These are phyloP conservation scores for Dacryopinax primogenitus DNA, from an alignment of 768 basidiomycete genomes.

Conservation along the genomic window DNA sequence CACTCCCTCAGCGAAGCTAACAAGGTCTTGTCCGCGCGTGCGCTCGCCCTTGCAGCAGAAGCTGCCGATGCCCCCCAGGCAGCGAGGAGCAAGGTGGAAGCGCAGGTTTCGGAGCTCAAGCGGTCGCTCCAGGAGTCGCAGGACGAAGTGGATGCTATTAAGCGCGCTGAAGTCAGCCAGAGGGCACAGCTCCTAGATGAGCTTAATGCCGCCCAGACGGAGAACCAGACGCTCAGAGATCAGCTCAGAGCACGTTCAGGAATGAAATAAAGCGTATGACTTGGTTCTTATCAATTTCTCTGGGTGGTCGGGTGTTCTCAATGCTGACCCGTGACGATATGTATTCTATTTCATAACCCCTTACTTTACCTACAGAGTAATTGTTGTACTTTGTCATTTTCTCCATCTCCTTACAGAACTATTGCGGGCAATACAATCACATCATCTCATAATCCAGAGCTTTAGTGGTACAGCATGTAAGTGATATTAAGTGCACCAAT, in stretches of 20 bases:
- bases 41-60: constrained; percentile 58
- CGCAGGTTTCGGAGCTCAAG: constrained; percentile 47
- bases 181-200: constrained; percentile 77
- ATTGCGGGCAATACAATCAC: constrained; percentile 10
- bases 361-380: not conserved
- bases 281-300: not conserved
- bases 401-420: not conserved
- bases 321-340: too few relatives aligned
- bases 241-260: constrained; percentile 42
- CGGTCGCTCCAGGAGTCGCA: constrained; percentile 49
- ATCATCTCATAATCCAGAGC: too few relatives aligned
- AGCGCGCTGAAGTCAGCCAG: constrained; percentile 62
- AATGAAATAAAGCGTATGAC: constrained; percentile 6
- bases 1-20: constrained; percentile 68
- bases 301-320: not conserved
- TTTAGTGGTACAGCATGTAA: not conserved
- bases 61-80: constrained; percentile 45
- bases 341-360: not conserved
- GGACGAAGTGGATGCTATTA: constrained; percentile 57
- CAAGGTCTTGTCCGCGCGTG: constrained; percentile 56
- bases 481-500: not conserved
- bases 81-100: constrained; percentile 50
- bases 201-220: constrained; percentile 67
- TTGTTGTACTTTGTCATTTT: not conserved
- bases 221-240: constrained; percentile 55